phyloP scores from a whole-genome alignment of 306 rosid species.

The Glycine tomentella region DNA sequence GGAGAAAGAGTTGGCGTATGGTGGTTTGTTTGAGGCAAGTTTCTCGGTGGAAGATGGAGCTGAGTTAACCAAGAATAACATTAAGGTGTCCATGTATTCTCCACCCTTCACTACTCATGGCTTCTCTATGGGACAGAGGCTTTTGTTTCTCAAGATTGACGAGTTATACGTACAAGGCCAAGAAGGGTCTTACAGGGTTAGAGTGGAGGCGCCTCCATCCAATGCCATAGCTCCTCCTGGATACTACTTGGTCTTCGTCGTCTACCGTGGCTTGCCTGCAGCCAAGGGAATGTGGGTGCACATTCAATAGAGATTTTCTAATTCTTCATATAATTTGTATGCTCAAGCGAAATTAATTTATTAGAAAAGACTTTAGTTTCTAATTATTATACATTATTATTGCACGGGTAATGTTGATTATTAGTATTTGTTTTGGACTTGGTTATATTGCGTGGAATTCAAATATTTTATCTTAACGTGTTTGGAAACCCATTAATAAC shows the following conservation, averaged over 20 bases:
- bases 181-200: constrained; percentile 35
- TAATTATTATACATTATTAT: no score
- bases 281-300: constrained; percentile 73
- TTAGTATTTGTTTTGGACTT: no score
- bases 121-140: constrained; percentile 81
- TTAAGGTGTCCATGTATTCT: constrained; percentile 66
- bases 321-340: no score
- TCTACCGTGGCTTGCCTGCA: constrained; percentile 84
- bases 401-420: no score
- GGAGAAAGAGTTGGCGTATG: constrained; percentile 39
- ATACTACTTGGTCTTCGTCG: constrained; percentile 69
- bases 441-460: no score
- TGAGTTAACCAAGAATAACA: constrained; percentile 16
- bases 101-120: constrained; percentile 98
- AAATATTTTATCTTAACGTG: no score
- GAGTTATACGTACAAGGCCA: background rate
- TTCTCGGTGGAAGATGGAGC: constrained; percentile 42
- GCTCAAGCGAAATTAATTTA: no score
- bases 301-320: constrained; percentile 37
- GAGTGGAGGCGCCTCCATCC: constrained; percentile 60
- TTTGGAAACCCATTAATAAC: no score
- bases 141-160: constrained; percentile 51
- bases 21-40: background rate
- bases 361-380: no score
- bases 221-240: constrained; percentile 79